phyloP scores from a whole-genome alignment of 371 early-diverging fungal species.

The Mortierella sp. region DNA sequence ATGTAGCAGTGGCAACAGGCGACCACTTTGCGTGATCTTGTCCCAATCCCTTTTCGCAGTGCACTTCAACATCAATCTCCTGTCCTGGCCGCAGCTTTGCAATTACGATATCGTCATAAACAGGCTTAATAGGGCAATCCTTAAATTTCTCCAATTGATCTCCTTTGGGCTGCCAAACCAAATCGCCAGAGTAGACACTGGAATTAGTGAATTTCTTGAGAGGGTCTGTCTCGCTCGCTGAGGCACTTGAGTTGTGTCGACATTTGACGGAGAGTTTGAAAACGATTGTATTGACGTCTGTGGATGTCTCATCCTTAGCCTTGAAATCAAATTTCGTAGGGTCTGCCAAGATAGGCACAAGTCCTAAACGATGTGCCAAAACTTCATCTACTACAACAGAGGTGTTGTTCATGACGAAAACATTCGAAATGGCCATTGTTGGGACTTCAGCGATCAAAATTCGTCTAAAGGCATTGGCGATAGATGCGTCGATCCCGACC shows the following conservation, averaged over 20 bases:
- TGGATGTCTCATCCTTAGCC: constrained; percentile 78
- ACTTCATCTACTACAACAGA: constrained; percentile 98
- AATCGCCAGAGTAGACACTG: constrained; percentile 83
- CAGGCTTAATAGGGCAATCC: constrained; percentile 75
- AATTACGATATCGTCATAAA: constrained; percentile 92
- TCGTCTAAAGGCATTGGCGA: constrained; percentile 97
- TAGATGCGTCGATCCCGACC: constrained; percentile 92
- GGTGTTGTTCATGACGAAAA: constrained; percentile 95
- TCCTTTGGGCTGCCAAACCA: constrained; percentile 93
- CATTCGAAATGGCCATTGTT: constrained; percentile 98
- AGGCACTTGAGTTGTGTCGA: constrained; percentile 71
- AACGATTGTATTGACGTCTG: constrained; percentile 95
- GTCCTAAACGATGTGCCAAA: constrained; percentile 96
- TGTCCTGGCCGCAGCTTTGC: constrained; percentile 98
- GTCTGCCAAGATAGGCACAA: constrained; percentile 95
- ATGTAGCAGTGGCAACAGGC: constrained; percentile 98
- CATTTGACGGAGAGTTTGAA: constrained; percentile 88
- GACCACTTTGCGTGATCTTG: constrained; percentile 99
- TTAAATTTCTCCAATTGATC: constrained; percentile 83
- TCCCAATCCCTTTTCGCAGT: constrained; percentile 95
- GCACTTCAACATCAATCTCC: constrained; percentile 87
- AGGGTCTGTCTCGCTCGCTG: constrained; percentile 78
- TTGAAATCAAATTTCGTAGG: constrained; percentile 84
- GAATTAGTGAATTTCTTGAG: constrained; percentile 58
- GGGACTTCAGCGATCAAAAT: constrained; percentile 98